Base-by-base conservation (phyloP, 2,329 filamentous ascomycete genomes). In the Scedosporium boydii region DNA sequence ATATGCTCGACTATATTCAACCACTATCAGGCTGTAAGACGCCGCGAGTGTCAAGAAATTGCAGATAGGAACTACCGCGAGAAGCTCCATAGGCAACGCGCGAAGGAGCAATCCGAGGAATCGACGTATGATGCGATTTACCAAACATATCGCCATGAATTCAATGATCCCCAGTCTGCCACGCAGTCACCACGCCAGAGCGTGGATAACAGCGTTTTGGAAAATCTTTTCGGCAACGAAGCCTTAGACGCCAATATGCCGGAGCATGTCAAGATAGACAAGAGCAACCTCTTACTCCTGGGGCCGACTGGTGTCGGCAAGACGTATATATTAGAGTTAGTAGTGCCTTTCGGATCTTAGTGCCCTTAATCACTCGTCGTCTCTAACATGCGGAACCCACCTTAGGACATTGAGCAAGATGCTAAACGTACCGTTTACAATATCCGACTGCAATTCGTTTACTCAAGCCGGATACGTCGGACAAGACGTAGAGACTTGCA, bases 401-500 rank as follows among this genome's bases (percentile, higher is more conserved):
- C 1, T 2, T 61, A 96, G 93, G 74, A 98, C 93, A 0, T 78
- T 98, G 46, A 95, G 93, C 67, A 88, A 92, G 70, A 88, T 95
- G 60, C 83, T 99, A n/a, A 93, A 95, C 64, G 92, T 98, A 0
- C 95, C 95, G 0, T 96, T 97, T 70, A 92, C 90, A 65, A 96
- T 96, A 75, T 93, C 91, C 65, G 93, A 98, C 74, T 98, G 93
- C 74, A 97, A 95, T 59, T 90, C 93, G 5, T 92, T 98, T 66
- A 98, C 93, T 0, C 93, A 97, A 76, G 93, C 93, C 4, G 93
- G 95, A 27, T 99, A 99, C 69, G 97, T 99, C 67, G 95, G 95
- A 34, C 93, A 98, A 71, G 95, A 99, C 71, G 93, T 93, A n/a
- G 95, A 99, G 72, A 88, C 91, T 0, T 97, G 93, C 69, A 91